phyloP scores from a whole-genome alignment of 257 asterid species.

The Echium plantagineum region DNA sequence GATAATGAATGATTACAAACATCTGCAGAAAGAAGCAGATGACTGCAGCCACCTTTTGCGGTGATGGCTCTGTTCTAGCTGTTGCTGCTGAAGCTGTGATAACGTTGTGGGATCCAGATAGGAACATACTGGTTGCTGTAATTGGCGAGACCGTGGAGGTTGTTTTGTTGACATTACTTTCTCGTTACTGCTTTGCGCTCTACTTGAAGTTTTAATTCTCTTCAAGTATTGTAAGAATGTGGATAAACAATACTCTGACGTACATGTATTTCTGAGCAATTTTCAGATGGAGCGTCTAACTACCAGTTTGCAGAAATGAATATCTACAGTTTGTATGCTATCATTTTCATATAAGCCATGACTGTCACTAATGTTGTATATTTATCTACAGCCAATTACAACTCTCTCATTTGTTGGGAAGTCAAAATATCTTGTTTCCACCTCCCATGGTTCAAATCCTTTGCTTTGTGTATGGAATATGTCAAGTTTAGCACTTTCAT shows the following conservation, averaged over 20 bases:
- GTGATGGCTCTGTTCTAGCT: slow-evolving; percentile 89
- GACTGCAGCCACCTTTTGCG: slow-evolving; percentile 74
- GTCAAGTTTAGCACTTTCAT: slow-evolving; percentile 45
- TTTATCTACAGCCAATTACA: slow-evolving; percentile 44
- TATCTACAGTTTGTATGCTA: background rate
- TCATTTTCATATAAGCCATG: background rate
- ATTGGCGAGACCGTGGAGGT: slow-evolving; percentile 81
- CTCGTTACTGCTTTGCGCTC: background rate
- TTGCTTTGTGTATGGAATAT: slow-evolving; percentile 64
- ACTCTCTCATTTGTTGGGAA: slow-evolving; percentile 69
- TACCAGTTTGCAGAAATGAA: no score
- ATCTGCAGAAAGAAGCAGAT: slow-evolving; percentile 70
- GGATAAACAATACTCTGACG: no score
- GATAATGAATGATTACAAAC: slow-evolving; percentile 1
- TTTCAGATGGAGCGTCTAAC: no score
- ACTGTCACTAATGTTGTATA: slow-evolving; percentile 10
- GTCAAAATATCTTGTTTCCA: slow-evolving; percentile 67
- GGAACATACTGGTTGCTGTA: slow-evolving; percentile 63
- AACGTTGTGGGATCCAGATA: slow-evolving; percentile 91
- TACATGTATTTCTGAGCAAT: no score
- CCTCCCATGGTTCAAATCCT: slow-evolving; percentile 57
- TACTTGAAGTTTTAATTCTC: background rate
- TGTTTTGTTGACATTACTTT: slow-evolving; percentile 7
- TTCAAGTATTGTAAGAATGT: background rate
- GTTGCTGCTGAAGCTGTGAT: slow-evolving; percentile 83